phyloP scores from a whole-genome alignment of 441 rosid species.

The Adansonia gregorii region DNA sequence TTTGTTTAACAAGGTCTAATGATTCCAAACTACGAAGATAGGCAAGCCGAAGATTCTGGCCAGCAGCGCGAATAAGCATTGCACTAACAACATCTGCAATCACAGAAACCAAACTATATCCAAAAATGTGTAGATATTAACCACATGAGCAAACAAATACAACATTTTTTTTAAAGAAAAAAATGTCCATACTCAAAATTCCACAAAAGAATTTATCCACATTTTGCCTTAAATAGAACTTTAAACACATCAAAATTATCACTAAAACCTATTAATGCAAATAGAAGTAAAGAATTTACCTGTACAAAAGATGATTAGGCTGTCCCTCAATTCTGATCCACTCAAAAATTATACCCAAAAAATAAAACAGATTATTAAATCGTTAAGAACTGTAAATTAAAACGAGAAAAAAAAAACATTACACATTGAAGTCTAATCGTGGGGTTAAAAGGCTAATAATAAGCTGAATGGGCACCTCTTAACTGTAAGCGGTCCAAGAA shows the following conservation, averaged over 20 bases:
- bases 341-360: background rate
- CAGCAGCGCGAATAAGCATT: slow-evolving; percentile 74
- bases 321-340: slow-evolving; percentile 77
- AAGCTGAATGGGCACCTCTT: slow-evolving; percentile 50
- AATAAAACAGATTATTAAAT: background rate
- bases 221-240: slow-evolving; percentile 7
- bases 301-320: slow-evolving; percentile 71
- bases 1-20: slow-evolving; percentile 47
- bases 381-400: background rate
- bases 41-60: slow-evolving; percentile 59
- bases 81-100: slow-evolving; percentile 85
- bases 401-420: background rate
- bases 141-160: slow-evolving; percentile 17
- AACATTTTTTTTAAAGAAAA: background rate
- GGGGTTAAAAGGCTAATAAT: background rate
- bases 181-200: background rate
- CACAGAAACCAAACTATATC: slow-evolving; percentile 82
- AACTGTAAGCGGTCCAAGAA: slow-evolving; percentile 84
- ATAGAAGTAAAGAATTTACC: slow-evolving; percentile 43
- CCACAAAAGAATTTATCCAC: background rate
- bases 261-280: background rate
- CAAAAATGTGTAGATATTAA: slow-evolving; percentile 50
- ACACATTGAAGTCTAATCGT: background rate
- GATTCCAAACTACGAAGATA: slow-evolving; percentile 55
- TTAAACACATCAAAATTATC: slow-evolving; percentile 1